A percentile compares a stretch with the other conserved stretches of the same genome.
Conservation (phyloP, 1,139 yeast genomes). For the Candida pseudoviswanathii region DNA sequence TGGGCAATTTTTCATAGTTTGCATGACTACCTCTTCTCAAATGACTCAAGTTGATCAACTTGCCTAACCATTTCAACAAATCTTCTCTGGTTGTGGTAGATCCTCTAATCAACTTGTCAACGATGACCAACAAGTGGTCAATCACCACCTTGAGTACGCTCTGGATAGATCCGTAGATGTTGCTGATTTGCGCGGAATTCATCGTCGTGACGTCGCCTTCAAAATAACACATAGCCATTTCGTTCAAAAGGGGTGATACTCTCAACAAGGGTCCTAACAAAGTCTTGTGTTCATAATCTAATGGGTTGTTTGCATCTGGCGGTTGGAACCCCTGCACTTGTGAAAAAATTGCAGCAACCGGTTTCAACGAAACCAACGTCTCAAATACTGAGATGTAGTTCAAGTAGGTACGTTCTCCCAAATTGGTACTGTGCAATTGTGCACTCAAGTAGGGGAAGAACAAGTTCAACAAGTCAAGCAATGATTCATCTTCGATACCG, state of each 20-base stretch:
- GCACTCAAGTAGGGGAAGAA: slow-evolving; percentile 52
- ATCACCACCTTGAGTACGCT: slow-evolving; percentile 58
- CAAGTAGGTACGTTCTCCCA: slow-evolving; percentile 52
- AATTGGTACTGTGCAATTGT: slow-evolving; percentile 29
- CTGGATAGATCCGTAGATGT: slow-evolving; percentile 58
- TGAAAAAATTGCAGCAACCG: slow-evolving; percentile 63
- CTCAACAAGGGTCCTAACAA: slow-evolving; percentile 77
- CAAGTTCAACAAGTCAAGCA: slow-evolving; percentile 60
- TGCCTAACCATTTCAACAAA: slow-evolving; percentile 68
- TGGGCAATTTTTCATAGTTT: slow-evolving; percentile 62
- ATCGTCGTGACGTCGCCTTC: slow-evolving; percentile 43
- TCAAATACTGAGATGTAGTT: slow-evolving; percentile 58
- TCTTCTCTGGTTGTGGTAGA: slow-evolving; percentile 63
- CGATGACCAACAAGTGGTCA: slow-evolving; percentile 65
- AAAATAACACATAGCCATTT: slow-evolving; percentile 46
- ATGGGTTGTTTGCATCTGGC: slow-evolving; percentile 40
- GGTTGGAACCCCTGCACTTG: slow-evolving; percentile 58
- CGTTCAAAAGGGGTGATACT: slow-evolving; percentile 66
- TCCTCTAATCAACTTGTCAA: slow-evolving; percentile 79
- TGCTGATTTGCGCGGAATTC: slow-evolving; percentile 44
- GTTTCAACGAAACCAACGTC: slow-evolving; percentile 59
- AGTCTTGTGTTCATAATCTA: slow-evolving; percentile 60
- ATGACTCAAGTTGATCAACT: slow-evolving; percentile 76
- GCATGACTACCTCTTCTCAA: slow-evolving; percentile 87
- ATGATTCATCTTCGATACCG: slow-evolving; percentile 66